Conservation (phyloP, 2,329 filamentous ascomycete genomes). For the Tolypocladium paradoxum region DNA sequence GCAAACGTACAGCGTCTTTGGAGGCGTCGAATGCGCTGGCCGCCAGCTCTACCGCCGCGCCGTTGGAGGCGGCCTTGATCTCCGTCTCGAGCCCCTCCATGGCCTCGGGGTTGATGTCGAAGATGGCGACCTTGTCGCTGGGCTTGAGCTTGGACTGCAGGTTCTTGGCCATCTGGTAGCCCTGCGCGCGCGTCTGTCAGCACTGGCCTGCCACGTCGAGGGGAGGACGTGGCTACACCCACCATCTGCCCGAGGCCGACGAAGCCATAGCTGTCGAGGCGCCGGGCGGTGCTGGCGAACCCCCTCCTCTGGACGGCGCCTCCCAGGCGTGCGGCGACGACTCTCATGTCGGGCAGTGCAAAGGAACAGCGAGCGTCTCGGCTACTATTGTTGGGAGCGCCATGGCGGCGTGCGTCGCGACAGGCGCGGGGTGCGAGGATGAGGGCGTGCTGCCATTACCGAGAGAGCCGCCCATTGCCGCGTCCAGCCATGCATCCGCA, state of each 20-base stretch:
- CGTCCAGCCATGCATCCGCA: slow-evolving; percentile 13
- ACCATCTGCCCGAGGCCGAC: slow-evolving; percentile 53
- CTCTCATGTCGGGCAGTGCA: slow-evolving; percentile 9
- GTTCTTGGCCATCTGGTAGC: slow-evolving; percentile 54
- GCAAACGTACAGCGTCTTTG: slow-evolving; percentile 37
- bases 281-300: slow-evolving; percentile 38
- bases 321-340: slow-evolving; percentile 11
- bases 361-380: background rate
- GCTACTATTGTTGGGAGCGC: background rate
- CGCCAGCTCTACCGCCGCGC: slow-evolving; percentile 35
- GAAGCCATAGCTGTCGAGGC: slow-evolving; percentile 46
- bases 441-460: slow-evolving; percentile 2
- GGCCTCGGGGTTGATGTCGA: slow-evolving; percentile 44
- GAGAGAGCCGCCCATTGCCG: slow-evolving; percentile 26
- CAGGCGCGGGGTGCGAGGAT: slow-evolving; percentile 12
- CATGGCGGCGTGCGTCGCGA: background rate
- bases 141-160: slow-evolving; percentile 44
- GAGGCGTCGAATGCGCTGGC: slow-evolving; percentile 36
- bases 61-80: slow-evolving; percentile 31
- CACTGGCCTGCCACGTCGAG: background rate
- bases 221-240: slow-evolving; percentile 9
- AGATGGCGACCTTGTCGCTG: slow-evolving; percentile 40
- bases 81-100: slow-evolving; percentile 36
- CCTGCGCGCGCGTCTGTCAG: slow-evolving; percentile 25
- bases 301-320: slow-evolving; percentile 28